A percentile compares a stretch with the other conserved stretches of the same genome.
phyloP scores from a whole-genome alignment of 2,329 filamentous ascomycete species.

The Curvularia sp. region DNA sequence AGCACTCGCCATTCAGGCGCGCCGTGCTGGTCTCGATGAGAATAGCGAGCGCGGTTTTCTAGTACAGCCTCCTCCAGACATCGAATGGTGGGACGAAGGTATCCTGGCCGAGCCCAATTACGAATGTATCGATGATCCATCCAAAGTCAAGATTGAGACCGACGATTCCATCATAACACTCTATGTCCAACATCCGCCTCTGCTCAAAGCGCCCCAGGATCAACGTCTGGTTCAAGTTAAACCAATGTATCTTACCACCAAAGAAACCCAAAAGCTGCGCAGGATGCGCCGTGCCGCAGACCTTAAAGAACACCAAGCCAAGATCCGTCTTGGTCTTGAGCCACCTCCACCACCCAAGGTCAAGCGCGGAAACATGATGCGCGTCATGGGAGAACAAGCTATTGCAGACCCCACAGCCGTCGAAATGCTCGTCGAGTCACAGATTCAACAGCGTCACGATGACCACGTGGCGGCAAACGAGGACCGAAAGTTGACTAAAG shows the following conservation, averaged over 20 bases:
- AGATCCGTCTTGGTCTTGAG: conserved; percentile 88
- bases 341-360: conserved; percentile 94
- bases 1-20: conserved; percentile 83
- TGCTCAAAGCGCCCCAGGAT: conserved; percentile 90
- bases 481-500: conserved; percentile 85
- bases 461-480: conserved; percentile 82
- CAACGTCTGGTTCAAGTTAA: conserved; percentile 80
- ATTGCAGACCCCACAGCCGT: conserved; percentile 98
- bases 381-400: conserved; percentile 87
- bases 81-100: conserved; percentile 98
- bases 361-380: conserved; percentile 97
- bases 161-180: conserved; percentile 87
- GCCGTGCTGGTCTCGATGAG: conserved; percentile 93
- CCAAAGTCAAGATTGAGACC: conserved; percentile 74
- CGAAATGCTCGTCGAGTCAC: conserved; percentile 88
- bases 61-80: conserved; percentile 80
- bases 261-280: conserved; percentile 89
- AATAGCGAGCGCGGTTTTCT: conserved; percentile 91
- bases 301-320: conserved; percentile 94
- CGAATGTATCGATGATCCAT: conserved; percentile 69
- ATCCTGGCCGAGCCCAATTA: conserved; percentile 79
- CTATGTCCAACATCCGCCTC: conserved; percentile 91
- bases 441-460: conserved; percentile 85
- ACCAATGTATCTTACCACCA: conserved; percentile 88
- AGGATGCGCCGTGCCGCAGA: conserved; percentile 90